These are phyloP conservation scores for Phtheirospermum japonicum DNA, from an alignment of 257 asterid genomes.

Conservation along the genomic window DNA sequence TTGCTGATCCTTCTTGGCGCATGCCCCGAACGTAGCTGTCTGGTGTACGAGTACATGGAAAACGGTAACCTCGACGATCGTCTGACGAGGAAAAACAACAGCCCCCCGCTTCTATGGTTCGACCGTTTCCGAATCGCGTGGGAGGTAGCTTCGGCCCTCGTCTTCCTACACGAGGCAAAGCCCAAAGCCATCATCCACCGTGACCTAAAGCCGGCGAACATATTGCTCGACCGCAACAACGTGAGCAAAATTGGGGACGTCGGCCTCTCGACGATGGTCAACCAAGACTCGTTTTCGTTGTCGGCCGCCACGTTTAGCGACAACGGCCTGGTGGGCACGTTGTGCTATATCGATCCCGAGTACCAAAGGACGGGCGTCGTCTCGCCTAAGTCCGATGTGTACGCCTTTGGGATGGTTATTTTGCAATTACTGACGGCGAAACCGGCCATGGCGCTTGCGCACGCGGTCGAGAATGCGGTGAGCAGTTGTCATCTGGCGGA, in stretches of 20 bases:
- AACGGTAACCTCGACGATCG: conserved; percentile 85
- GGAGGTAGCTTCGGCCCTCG: conserved; percentile 89
- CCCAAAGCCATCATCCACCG: conserved; percentile 80
- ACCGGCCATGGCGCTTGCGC: conserved; percentile 62
- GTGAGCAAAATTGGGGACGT: conserved; percentile 90
- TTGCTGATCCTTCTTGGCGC: conserved; percentile 88
- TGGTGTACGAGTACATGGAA: conserved; percentile 87
- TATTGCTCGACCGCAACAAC: conserved; percentile 67
- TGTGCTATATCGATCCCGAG: conserved; percentile 89
- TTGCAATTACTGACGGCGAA: conserved; percentile 77
- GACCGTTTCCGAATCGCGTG: conserved; percentile 74
- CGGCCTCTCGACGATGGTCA: conserved; percentile 67
- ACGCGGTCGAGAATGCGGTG: conserved; percentile 58
- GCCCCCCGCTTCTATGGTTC: conserved; percentile 72
- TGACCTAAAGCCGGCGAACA: conserved; percentile 88
- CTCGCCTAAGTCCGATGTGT: conserved; percentile 68
- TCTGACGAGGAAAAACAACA: conserved; percentile 44
- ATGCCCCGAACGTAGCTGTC: conserved; percentile 70
- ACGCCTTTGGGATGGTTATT: conserved; percentile 73
- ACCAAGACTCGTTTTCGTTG: conserved; percentile 35
- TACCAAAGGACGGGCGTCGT: conserved; percentile 76
- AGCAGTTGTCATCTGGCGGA: conserved; percentile 35
- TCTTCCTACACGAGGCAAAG: conserved; percentile 71
- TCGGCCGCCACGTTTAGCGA: conserved; percentile 37
- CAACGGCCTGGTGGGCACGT: conserved; percentile 62